Conservation (phyloP, 2,329 filamentous ascomycete species). For the Apiospora sp. region DNA sequence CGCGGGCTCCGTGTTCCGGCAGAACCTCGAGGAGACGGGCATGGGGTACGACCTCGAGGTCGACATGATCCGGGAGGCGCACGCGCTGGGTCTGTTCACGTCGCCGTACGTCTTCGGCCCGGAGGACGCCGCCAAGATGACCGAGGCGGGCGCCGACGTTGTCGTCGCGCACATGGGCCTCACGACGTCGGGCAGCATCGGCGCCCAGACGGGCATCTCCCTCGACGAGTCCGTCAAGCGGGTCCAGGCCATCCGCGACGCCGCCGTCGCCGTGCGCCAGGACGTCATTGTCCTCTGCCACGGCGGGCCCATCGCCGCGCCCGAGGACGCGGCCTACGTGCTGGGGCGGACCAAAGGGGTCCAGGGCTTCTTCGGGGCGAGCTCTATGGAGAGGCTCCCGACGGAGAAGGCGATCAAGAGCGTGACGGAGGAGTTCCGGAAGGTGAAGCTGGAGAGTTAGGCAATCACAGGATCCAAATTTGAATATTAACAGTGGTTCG, state of each 20-base stretch:
- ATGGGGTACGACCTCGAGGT: constrained; percentile 75
- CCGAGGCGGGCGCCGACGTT: constrained; percentile 70
- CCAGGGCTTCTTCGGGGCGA: constrained; percentile 78
- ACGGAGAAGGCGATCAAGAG: constrained; percentile 67
- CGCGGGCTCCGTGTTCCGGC: constrained; percentile 63
- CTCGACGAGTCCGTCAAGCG: constrained; percentile 70
- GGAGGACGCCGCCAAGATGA: constrained; percentile 69
- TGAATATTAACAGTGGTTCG: not conserved
- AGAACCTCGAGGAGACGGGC: constrained; percentile 74
- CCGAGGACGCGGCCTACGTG: constrained; percentile 70
- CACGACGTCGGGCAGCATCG: constrained; percentile 70
- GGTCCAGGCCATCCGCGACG: constrained; percentile 71
- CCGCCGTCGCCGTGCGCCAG: constrained; percentile 60
- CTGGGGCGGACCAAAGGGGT: constrained; percentile 66
- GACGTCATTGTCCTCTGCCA: constrained; percentile 75
- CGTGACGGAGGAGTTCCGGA: constrained; percentile 59
- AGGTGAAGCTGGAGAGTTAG: constrained; percentile 28
- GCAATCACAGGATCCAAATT: no score
- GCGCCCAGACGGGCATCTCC: constrained; percentile 66
- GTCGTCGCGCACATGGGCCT: constrained; percentile 75
- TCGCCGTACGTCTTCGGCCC: constrained; percentile 75
- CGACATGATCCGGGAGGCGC: constrained; percentile 69
- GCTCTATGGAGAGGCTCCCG: constrained; percentile 71
- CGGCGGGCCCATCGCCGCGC: constrained; percentile 72
- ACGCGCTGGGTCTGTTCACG: constrained; percentile 67